These are phyloP conservation scores for Magnaporthiopsis incrustans DNA, from an alignment of 2,329 filamentous ascomycete genomes.

Conservation along the genomic window DNA sequence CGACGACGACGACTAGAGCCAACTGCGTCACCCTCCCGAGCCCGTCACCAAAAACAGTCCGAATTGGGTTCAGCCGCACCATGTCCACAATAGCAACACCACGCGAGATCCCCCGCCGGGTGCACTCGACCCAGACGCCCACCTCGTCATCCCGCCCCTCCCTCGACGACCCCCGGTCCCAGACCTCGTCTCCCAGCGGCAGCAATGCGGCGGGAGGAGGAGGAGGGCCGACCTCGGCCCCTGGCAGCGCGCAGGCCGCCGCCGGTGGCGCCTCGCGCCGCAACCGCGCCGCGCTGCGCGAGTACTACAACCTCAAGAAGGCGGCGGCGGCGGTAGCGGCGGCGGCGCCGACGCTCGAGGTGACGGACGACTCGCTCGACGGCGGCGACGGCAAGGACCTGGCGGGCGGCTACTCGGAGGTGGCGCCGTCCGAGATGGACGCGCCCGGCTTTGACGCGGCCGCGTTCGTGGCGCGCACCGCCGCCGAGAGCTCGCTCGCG, in stretches of 20 bases:
- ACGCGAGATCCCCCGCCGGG: slow-evolving; percentile 51
- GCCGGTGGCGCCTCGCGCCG: slow-evolving; percentile 29
- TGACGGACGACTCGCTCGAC: slow-evolving; percentile 28
- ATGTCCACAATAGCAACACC: slow-evolving; percentile 62
- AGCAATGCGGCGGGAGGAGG: slow-evolving; percentile 20
- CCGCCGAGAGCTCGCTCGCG: slow-evolving; percentile 56
- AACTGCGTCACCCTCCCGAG: background rate
- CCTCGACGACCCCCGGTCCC: slow-evolving; percentile 56
- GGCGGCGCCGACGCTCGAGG: slow-evolving; percentile 30
- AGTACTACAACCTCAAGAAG: slow-evolving; percentile 83
- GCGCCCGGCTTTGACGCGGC: slow-evolving; percentile 62
- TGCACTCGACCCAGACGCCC: slow-evolving; percentile 50
- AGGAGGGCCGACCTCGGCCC: slow-evolving; percentile 14
- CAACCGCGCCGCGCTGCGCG: slow-evolving; percentile 80
- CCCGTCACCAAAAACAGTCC: background rate
- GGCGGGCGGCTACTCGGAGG: slow-evolving; percentile 36
- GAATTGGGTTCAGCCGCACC: slow-evolving; percentile 7
- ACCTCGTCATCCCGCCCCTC: slow-evolving; percentile 71
- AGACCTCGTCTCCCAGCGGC: slow-evolving; percentile 45
- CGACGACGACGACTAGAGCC: background rate
- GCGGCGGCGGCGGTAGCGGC: slow-evolving; percentile 14
- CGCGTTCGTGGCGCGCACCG: slow-evolving; percentile 54
- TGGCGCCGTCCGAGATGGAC: slow-evolving; percentile 66
- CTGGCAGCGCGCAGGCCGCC: slow-evolving; percentile 16
- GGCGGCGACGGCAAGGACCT: slow-evolving; percentile 20